Evolutionary conservation across 2,329 filamentous ascomycete genomes (phyloP), one percentile per base, ranked within the genome.

Genomic region (Colletotrichum agaves): DNA sequence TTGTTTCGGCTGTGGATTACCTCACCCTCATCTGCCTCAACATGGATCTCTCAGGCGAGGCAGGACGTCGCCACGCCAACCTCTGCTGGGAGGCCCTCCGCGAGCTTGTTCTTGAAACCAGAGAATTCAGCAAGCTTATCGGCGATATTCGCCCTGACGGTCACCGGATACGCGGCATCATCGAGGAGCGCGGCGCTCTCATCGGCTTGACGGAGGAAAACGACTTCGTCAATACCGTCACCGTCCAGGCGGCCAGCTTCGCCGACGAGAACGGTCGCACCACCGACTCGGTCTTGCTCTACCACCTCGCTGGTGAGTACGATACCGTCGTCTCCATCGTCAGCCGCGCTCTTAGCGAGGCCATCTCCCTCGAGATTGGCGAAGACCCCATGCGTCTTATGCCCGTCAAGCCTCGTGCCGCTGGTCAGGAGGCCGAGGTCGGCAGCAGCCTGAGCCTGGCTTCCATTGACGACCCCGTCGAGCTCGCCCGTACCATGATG

Each of bases 241-340:
- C 95, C 1, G 85, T 96, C 47, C 93, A 97, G 78, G 96, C 96
- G 8, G 96, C 96, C 44, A 91, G 91, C 71, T 93, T 94, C 74
- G 96, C 96, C 4, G 95, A 99, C 73, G 95, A 98, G 78, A 97
- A 95, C 74, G 95, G 96, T 43, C 89, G 97, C 56, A 94, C 91
- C 2, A 97, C 95, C 0, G 96, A 99, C 79, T 94, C 97, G 2
- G 95, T 98, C 13, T 85, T 99, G 57, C 85, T 99, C 58, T 98
- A 97, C 78, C 95, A 99, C 78, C 85, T 99, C 47, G 95, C 96
- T 0, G 93, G 93, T 74, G 94, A 99, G 78, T 98, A 97, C 77
- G 94, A 99, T 77, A 94, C 90, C 61, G 97, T 98, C n/a, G 89
- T 98, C 47, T 84, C 88, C 27, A 95, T 98, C 71, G 88, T 98